Evolutionary conservation across 78 protist genomes (phyloP).

Genomic region (Mantamonas sphyraenae): DNA sequence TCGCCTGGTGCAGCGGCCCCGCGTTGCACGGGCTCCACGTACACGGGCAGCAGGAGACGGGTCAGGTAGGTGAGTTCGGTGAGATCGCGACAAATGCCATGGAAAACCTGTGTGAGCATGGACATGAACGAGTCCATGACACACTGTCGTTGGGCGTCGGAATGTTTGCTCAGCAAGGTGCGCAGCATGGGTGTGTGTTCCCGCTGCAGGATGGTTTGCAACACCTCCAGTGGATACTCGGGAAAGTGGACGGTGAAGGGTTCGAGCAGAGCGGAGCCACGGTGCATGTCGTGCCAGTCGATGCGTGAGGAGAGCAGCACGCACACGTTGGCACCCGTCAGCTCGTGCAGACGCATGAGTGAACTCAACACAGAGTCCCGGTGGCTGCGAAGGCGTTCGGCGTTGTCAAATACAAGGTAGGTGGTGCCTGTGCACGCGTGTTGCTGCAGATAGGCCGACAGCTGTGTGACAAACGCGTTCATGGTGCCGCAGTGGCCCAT

Average conservation of each 20-base stretch:
- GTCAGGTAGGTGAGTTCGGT: background rate
- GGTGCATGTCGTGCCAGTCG: background rate
- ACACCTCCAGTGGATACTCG: background rate
- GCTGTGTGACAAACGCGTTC: too few relatives aligned
- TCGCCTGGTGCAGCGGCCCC: background rate
- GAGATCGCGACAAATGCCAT: conserved; percentile 1
- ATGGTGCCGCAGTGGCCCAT: too few relatives aligned
- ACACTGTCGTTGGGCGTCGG: too few relatives aligned
- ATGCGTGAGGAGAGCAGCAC: background rate
- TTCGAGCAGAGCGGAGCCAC: background rate
- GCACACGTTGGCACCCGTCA: background rate
- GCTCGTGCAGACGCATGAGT: background rate
- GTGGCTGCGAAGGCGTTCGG: background rate
- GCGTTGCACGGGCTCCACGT: background rate
- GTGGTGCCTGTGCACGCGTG: background rate
- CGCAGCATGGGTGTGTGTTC: background rate
- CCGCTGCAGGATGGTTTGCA: background rate
- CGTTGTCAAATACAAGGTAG: background rate
- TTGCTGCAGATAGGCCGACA: too few relatives aligned
- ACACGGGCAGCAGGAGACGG: background rate
- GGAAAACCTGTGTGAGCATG: background rate
- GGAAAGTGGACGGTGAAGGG: conserved; percentile 3
- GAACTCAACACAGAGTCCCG: background rate
- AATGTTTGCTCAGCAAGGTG: background rate
- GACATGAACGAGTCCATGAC: background rate